Evolutionary conservation across 2,329 filamentous ascomycete species (phyloP).

Genomic region (Aplosporella prunicola): DNA sequence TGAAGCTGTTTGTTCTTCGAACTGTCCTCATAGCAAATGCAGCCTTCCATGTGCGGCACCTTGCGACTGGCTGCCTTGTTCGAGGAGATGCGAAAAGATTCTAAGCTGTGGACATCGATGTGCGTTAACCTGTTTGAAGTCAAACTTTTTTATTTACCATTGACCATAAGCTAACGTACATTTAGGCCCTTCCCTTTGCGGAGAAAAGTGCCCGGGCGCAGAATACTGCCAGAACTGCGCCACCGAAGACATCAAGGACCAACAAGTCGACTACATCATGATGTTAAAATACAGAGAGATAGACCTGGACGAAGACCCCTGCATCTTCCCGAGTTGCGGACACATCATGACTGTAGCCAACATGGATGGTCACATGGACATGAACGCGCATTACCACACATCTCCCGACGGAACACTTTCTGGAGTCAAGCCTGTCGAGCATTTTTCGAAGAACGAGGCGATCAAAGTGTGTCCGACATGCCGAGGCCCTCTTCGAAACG

Average conservation of each 20-base stretch:
- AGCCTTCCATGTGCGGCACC: constrained; percentile 55
- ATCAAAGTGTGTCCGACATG: constrained; percentile 52
- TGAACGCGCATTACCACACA: constrained; percentile 42
- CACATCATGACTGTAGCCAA: constrained; percentile 52
- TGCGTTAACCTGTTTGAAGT: constrained; percentile 8
- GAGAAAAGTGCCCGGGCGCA: constrained; percentile 48
- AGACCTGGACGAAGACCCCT: constrained; percentile 50
- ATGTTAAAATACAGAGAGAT: constrained; percentile 47
- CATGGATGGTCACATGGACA: constrained; percentile 52
- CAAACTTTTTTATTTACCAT: not conserved
- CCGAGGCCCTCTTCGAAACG: constrained; percentile 47
- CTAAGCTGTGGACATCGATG: constrained; percentile 55
- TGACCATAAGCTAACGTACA: not conserved
- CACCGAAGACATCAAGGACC: constrained; percentile 26
- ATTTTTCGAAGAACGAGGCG: constrained; percentile 22
- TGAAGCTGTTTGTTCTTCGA: constrained; percentile 44
- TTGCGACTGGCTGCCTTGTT: constrained; percentile 58
- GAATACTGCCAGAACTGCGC: constrained; percentile 51
- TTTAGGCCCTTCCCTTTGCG: constrained; percentile 48
- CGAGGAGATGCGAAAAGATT: constrained; percentile 44
- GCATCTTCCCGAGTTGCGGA: constrained; percentile 53
- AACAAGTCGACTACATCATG: constrained; percentile 48
- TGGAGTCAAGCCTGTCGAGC: constrained; percentile 15
- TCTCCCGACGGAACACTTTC: constrained; percentile 27
- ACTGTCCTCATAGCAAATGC: constrained; percentile 44